phyloP scores from a whole-genome alignment of 108 stramenopile genomes.

The Skeletonema costatum region DNA sequence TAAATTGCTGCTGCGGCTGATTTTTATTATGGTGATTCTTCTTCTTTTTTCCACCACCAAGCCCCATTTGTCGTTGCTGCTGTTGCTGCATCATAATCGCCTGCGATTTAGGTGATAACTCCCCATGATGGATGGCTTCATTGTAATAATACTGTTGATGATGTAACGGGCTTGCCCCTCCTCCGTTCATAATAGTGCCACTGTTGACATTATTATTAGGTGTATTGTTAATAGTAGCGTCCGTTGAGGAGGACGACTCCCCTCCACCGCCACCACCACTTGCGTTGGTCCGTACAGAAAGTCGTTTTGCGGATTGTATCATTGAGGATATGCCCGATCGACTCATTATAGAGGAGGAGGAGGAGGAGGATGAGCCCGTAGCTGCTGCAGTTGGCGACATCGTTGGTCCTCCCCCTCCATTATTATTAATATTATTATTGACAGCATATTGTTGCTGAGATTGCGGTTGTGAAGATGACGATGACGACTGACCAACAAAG shows the following conservation, averaged over 20 bases:
- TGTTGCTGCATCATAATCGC: constrained; percentile 14
- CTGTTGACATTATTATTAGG: not conserved
- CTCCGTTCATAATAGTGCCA: not conserved
- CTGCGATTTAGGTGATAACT: not conserved
- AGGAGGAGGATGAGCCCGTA: constrained; percentile 5
- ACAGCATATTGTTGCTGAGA: constrained; percentile 6
- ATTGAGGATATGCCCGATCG: constrained; percentile 40
- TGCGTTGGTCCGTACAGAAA: not conserved
- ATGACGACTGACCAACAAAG: not conserved
- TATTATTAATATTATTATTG: too few relatives aligned
- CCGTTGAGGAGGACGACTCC: not conserved
- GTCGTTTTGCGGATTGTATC: constrained; percentile 20
- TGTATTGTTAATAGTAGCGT: not conserved
- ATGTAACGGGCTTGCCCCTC: not conserved
- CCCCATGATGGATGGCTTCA: not conserved
- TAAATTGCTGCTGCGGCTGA: too few relatives aligned
- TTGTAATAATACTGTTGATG: not conserved
- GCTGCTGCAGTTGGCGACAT: constrained; percentile 8
- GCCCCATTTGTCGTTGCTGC: constrained; percentile 1
- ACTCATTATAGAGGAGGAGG: constrained; percentile 25
- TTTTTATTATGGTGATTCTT: not conserved
- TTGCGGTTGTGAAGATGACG: not conserved
- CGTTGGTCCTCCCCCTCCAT: too few relatives aligned
- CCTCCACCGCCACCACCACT: not conserved
- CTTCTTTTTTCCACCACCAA: not conserved